Base-by-base conservation (phyloP, 495 filamentous ascomycete species). In the Lichenothelia convexa region DNA sequence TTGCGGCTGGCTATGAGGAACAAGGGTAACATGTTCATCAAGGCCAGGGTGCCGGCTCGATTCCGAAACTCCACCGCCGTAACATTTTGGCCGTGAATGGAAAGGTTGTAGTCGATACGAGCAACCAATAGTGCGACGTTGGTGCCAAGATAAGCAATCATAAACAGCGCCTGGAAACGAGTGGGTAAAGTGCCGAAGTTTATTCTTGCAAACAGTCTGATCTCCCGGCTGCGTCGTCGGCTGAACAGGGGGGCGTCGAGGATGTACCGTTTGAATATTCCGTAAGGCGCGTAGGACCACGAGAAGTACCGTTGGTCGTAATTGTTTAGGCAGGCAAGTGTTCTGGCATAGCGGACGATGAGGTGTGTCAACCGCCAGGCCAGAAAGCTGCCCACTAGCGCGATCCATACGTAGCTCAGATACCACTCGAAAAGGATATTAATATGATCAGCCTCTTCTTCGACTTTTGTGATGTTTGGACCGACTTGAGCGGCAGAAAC, bases 141-240 rank as follows among this genome's bases (percentile, higher is more conserved):
- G 56, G 72, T 73, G 21, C 59, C 50, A 6, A 79, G 50, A 50
- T 78, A 81, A 4, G 63, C 62, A 16, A 65, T 45, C 3, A 97
- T 60, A 32, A 92, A 61, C 23, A 89, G 46, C 5, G 65, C 64
- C 49, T 97, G 85, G 34, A 94, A 71, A 7, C 89, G 73, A 29
- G 75, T 81, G 3, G 89, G 89, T 2, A 95, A 59, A 1, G 75
- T 85, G 21, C 89, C 89, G 47, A 93, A 67, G 53, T 82, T 85
- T 45, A 89, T 49, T 26, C 75, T 78, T 11, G 69, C 61, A 4
- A 79, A 87, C 4, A 94, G 56, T 43, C 71, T 71, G 43, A 93
- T 70, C 53, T 92, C 86, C 36, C 76, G 72, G 58, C 87, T 91
- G 60, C 94, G 87, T 19, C 86, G 74, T 43, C 68, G 78, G 8